Evolutionary conservation across 371 early-diverging fungal genomes (phyloP), one percentile per base, ranked within the genome.

Genomic region (Apophysomyces elegans): DNA sequence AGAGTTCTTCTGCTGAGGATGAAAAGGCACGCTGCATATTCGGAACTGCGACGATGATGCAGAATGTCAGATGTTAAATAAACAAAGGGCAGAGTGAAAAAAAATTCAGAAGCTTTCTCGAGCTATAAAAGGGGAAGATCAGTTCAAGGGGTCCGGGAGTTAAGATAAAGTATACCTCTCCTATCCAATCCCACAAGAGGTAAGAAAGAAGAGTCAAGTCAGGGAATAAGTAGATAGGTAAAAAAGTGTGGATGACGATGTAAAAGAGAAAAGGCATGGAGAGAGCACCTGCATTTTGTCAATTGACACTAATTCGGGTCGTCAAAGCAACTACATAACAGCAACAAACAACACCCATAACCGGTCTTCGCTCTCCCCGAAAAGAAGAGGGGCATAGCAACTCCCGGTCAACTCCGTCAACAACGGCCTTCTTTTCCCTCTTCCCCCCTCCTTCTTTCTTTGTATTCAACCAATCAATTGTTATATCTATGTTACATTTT

Each of bases 1-100:
- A 47, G 5, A 71, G 64, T n/a, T 64, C 67, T 14, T 63, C 69
- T n/a, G 21, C 45, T 16, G 61, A 60, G 14, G 63, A 18, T n/a
- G 54, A 50, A 21, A 18, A 18, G 21, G 21, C 54, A 50, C 54
- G 21, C 9, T 50, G 54, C 11, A 21, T 21, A 18, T 50, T 26
- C 16, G 54, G 21, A 16, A 50, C 21, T 18, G 54, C 54, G 16
- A 21, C 21, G 21, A 1, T 50, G 21, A 11, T 41, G 41, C 13
- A 47, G 45, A 61, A 43, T 9, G 26, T 60, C 39, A 58, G 37
- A 8, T 64, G 46, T 58, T 43, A 39, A 64, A 64, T 43, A 44
- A 63, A 41, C 56, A 62, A 13, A 47, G 41, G 18, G 41, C 8
- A 56, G 58, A 39, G 18, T 45, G 58, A 16, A 57, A 41, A 62